Evolutionary conservation across 1,284 basidiomycete species (phyloP).

Genomic region (Ustilago lituana): DNA sequence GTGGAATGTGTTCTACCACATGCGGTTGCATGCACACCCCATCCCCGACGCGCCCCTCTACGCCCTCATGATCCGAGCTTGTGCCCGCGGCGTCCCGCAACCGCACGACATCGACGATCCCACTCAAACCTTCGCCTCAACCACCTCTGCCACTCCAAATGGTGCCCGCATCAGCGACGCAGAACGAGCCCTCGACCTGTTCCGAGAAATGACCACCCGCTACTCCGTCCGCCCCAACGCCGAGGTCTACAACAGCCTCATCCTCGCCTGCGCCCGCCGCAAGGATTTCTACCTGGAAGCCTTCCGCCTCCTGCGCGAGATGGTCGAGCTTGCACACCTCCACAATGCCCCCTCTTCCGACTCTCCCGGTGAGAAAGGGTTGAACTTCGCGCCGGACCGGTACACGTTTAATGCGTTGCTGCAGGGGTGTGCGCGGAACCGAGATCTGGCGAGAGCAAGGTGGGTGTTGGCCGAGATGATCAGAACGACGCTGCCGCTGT

Average conservation of each 20-base stretch:
- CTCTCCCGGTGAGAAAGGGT: too few species aligned
- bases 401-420: constrained; percentile 83
- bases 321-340: constrained; percentile 75
- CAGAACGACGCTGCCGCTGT: constrained; percentile 58
- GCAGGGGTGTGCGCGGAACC: constrained; percentile 85
- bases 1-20: constrained; percentile 93
- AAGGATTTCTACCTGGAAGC: constrained; percentile 60
- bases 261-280: constrained; percentile 75
- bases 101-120: constrained; percentile 63
- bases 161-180: constrained; percentile 80
- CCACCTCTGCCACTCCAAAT: too few species aligned
- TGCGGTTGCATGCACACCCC: constrained; percentile 92
- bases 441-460: constrained; percentile 81
- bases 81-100: constrained; percentile 73
- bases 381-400: constrained; percentile 74
- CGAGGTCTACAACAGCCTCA: constrained; percentile 82
- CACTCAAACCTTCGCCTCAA: neutral
- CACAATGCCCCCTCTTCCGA: too few species aligned
- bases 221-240: constrained; percentile 75
- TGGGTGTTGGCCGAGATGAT: constrained; percentile 93
- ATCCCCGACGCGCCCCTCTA: constrained; percentile 80
- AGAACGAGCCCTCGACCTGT: constrained; percentile 90
- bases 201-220: constrained; percentile 85
- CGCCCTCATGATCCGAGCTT: constrained; percentile 86
- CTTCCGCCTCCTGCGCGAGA: constrained; percentile 71